phyloP scores from a whole-genome alignment of 2,329 filamentous ascomycete genomes.

The Exophiala xenobiotica region DNA sequence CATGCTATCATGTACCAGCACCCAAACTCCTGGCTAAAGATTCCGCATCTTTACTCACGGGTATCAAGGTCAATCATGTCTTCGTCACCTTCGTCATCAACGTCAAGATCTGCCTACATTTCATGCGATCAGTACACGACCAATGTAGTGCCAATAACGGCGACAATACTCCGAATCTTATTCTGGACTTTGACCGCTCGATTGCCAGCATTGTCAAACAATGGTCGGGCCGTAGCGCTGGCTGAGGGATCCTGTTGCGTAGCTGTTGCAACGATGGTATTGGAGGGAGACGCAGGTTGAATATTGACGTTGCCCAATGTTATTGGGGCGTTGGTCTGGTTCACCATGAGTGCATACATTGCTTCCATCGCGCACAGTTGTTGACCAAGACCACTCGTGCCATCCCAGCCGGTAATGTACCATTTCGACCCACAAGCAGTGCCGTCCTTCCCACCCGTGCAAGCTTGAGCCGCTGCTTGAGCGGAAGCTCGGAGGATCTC shows the following conservation, averaged over 20 bases:
- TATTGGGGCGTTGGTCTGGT: slow-evolving; percentile 27
- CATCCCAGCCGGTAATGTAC: slow-evolving; percentile 55
- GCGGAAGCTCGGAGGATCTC: slow-evolving; percentile 60
- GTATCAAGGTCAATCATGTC: background rate
- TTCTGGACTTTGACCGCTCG: slow-evolving; percentile 7
- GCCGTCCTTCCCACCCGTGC: slow-evolving; percentile 58
- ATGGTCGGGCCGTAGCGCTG: slow-evolving; percentile 15
- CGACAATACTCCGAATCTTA: slow-evolving; percentile 14
- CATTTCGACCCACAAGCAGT: slow-evolving; percentile 66
- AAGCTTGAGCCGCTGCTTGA: slow-evolving; percentile 57
- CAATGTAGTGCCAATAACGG: slow-evolving; percentile 10
- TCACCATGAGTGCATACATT: slow-evolving; percentile 39
- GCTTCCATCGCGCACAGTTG: slow-evolving; percentile 68
- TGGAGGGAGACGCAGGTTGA: slow-evolving; percentile 8
- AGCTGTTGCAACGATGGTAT: slow-evolving; percentile 14
- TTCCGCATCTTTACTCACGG: too few relatives aligned
- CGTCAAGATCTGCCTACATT: background rate
- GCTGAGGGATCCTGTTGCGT: slow-evolving; percentile 9
- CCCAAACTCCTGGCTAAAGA: background rate
- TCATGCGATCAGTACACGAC: slow-evolving; percentile 2
- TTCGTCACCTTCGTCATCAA: background rate
- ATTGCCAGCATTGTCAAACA: slow-evolving; percentile 17
- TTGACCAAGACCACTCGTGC: slow-evolving; percentile 62
- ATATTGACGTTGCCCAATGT: slow-evolving; percentile 18
- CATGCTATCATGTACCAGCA: background rate